These are phyloP conservation scores for Thelephora ganbajun DNA, from an alignment of 768 basidiomycete species.

Conservation along the genomic window DNA sequence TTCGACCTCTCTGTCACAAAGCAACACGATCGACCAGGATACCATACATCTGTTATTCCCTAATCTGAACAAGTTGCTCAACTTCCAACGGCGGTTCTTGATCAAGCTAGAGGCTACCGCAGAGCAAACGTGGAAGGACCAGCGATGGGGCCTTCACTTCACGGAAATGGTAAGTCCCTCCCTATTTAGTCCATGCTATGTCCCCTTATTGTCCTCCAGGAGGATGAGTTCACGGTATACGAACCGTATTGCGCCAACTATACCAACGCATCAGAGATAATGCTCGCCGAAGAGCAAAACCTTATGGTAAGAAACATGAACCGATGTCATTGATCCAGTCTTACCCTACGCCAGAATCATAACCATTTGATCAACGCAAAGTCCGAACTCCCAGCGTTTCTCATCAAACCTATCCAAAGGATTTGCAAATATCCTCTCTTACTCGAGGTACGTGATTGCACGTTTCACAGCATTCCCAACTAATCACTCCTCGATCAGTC, in stretches of 20 bases:
- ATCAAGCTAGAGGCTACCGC: constrained; percentile 81
- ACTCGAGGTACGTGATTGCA: constrained; percentile 52
- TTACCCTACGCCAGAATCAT: constrained; percentile 35
- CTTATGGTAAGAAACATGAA: constrained; percentile 38
- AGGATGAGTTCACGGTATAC: constrained; percentile 91
- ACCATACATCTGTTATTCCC: constrained; percentile 94
- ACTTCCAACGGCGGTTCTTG: constrained; percentile 91
- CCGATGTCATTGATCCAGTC: constrained; percentile 3
- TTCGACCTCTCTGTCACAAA: constrained; percentile 66
- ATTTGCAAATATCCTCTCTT: constrained; percentile 97
- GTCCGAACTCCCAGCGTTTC: constrained; percentile 87
- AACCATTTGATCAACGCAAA: constrained; percentile 81
- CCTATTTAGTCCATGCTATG: constrained; percentile 15
- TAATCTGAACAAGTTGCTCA: constrained; percentile 85
- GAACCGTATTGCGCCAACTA: constrained; percentile 91
- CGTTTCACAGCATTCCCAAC: constrained; percentile 3
- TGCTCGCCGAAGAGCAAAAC: constrained; percentile 63
- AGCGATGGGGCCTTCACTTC: constrained; percentile 82
- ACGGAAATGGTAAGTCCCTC: constrained; percentile 56
- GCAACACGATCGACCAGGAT: constrained; percentile 82
- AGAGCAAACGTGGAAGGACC: constrained; percentile 69
- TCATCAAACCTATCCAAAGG: constrained; percentile 97
- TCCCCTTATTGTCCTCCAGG: constrained; percentile 35
- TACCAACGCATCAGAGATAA: constrained; percentile 12
- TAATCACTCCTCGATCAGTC: constrained; percentile 29